A percentile compares a stretch with the other conserved stretches of the same genome.
These are phyloP conservation scores for Diaporthe humulicola DNA, from an alignment of 2,329 filamentous ascomycete genomes.

Conservation along the genomic window DNA sequence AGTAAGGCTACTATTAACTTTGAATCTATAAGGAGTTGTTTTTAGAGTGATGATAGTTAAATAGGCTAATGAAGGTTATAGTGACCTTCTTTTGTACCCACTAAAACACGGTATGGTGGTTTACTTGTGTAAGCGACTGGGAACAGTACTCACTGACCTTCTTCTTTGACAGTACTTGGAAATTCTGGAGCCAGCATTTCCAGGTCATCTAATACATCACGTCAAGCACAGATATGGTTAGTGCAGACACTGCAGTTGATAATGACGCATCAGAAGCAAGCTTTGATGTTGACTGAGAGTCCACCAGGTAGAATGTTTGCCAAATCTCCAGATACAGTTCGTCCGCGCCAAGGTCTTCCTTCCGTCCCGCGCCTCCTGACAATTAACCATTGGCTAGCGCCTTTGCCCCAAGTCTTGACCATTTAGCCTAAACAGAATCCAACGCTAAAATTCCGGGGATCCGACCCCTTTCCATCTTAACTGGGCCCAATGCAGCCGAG, in stretches of 20 bases:
- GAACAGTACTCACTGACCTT: not conserved
- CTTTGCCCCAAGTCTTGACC: constrained; percentile 14
- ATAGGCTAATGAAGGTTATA: no score
- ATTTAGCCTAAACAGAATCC: constrained; percentile 30
- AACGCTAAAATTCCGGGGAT: constrained; percentile 13
- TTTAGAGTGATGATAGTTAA: no score
- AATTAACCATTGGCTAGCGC: constrained; percentile 17
- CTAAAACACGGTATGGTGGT: no score
- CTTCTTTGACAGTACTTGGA: not conserved
- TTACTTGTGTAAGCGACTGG: not conserved
- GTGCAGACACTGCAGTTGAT: not conserved
- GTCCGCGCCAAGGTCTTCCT: constrained; percentile 3
- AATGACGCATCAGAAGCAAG: not conserved
- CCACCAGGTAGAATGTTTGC: not conserved
- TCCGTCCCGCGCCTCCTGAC: constrained; percentile 21
- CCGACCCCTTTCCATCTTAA: not conserved
- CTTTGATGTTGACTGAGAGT: not conserved
- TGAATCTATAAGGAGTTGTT: no score
- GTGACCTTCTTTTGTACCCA: no score
- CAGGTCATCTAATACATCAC: not conserved
- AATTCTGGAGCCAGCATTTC: no score
- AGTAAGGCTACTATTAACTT: no score
- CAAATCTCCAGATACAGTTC: not conserved
- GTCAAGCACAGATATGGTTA: not conserved
- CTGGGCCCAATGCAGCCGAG: constrained; percentile 1